Evolutionary conservation across 331 rosid genomes (phyloP).

Genomic region (Saraca asoca): DNA sequence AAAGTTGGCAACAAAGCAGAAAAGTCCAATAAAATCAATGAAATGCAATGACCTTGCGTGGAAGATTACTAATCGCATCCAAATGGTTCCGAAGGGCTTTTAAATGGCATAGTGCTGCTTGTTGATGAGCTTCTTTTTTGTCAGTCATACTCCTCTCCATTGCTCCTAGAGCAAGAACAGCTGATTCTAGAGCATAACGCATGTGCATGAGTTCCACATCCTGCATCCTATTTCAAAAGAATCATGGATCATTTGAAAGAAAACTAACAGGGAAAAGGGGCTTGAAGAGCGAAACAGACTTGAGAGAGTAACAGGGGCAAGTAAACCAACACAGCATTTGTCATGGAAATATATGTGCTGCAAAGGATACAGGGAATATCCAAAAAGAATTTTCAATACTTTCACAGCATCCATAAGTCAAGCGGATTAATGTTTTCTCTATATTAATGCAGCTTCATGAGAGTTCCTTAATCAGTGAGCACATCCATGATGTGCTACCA

Average conservation of each 20-base stretch:
- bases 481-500: not conserved
- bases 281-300: conserved; percentile 23
- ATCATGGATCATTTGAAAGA: conserved; percentile 24
- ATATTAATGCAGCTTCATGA: conserved; percentile 10
- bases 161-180: conserved; percentile 82
- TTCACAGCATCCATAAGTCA: not conserved
- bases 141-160: conserved; percentile 63
- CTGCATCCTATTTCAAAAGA: conserved; percentile 63
- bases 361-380: not conserved
- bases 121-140: conserved; percentile 55
- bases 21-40: conserved; percentile 31
- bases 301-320: not conserved
- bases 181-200: conserved; percentile 93
- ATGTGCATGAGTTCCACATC: conserved; percentile 96
- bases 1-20: conserved; percentile 30
- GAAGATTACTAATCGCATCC: conserved; percentile 74
- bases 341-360: not conserved
- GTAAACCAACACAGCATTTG: not conserved
- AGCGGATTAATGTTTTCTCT: not conserved
- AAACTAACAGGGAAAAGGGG: conserved; percentile 34
- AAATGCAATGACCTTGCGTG: conserved; percentile 76
- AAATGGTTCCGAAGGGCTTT: conserved; percentile 81
- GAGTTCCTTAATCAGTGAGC: conserved; percentile 13
- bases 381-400: not conserved
- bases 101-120: conserved; percentile 66